Base-by-base conservation (phyloP, 352 stramenopile genomes). In the Pythium rhizo-oryzae region DNA sequence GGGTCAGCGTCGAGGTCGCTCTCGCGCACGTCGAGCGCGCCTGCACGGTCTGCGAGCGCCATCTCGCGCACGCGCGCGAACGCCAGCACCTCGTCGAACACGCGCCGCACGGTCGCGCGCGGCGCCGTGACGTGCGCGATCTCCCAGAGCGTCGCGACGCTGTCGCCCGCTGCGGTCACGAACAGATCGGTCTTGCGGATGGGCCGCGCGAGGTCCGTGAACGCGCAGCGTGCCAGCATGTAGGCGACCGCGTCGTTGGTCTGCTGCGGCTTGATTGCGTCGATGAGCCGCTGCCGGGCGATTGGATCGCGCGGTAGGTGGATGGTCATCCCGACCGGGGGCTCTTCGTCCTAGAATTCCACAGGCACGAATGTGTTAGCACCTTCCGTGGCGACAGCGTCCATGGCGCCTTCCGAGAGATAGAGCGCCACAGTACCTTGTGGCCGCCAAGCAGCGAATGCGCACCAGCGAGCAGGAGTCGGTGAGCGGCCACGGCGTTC, bases 51-150 rank as follows among this genome's bases (percentile, higher is more conserved):
- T 6, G 28, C 28, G 28, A 33, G 28, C 3, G 28, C 28, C 28
- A 33, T 33, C 28, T 33, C 28, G 28, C 28, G 28, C 28, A n/a
- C n/a, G 28, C 28, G 80, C 56, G 71, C 74, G 24, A 69, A 71
- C 3, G 72, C 58, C 35, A 84, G 41, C 35, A 61, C 37, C 24
- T 76, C 73, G 37, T 89, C 80, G 62, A 79, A 86, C 55, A 89
- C 78, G 47, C 75, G 63, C 55, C 77, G 76, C n/a, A 81, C 78
- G 13, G 35, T 51, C n/a, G 67, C 80, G 39, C 62, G 8, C 16
- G 30, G 11, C 24, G 28, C 59, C 41, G 78, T 69, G 51, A 84
- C 72, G 54, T 63, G 65, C 49, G 68, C 53, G 37, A 78, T 74
- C 39, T 78, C 78, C 76, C 79, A 63, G 58, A 43, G 12, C 30